Conservation (phyloP, 2,329 filamentous ascomycete genomes). For the Colletotrichum sp. region DNA sequence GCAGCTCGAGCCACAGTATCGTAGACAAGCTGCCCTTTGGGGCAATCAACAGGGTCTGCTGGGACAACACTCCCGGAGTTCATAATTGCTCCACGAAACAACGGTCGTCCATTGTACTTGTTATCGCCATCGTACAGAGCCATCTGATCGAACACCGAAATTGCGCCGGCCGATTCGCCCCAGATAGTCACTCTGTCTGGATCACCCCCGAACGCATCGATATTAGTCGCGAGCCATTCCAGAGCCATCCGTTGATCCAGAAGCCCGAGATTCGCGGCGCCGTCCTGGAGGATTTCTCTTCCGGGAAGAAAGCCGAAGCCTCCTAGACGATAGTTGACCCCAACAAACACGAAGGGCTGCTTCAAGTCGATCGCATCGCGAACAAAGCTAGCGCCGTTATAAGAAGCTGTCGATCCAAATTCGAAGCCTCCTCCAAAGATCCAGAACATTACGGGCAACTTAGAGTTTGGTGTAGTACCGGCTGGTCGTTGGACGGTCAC, state of each 20-base stretch:
- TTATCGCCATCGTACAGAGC: slow-evolving; percentile 74
- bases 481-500: slow-evolving; percentile 65
- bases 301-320: slow-evolving; percentile 79
- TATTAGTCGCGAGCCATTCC: slow-evolving; percentile 80
- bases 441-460: slow-evolving; percentile 73
- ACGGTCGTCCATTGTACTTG: slow-evolving; percentile 74
- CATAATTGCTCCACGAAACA: slow-evolving; percentile 84
- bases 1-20: slow-evolving; percentile 63
- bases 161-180: slow-evolving; percentile 75
- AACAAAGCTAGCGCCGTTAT: slow-evolving; percentile 56
- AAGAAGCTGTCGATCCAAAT: slow-evolving; percentile 55
- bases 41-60: slow-evolving; percentile 66
- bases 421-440: slow-evolving; percentile 74
- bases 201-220: slow-evolving; percentile 79
- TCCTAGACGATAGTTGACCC: slow-evolving; percentile 78
- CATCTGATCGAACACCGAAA: slow-evolving; percentile 81
- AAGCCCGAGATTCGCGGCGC: slow-evolving; percentile 73
- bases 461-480: slow-evolving; percentile 57
- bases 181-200: slow-evolving; percentile 80
- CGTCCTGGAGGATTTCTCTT: slow-evolving; percentile 70
- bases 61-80: slow-evolving; percentile 71
- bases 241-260: slow-evolving; percentile 76
- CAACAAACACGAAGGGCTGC: slow-evolving; percentile 76
- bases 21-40: slow-evolving; percentile 70
- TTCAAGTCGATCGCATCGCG: slow-evolving; percentile 48